Conservation (phyloP, 2,329 filamentous ascomycete species). For the Monilinia polystroma region DNA sequence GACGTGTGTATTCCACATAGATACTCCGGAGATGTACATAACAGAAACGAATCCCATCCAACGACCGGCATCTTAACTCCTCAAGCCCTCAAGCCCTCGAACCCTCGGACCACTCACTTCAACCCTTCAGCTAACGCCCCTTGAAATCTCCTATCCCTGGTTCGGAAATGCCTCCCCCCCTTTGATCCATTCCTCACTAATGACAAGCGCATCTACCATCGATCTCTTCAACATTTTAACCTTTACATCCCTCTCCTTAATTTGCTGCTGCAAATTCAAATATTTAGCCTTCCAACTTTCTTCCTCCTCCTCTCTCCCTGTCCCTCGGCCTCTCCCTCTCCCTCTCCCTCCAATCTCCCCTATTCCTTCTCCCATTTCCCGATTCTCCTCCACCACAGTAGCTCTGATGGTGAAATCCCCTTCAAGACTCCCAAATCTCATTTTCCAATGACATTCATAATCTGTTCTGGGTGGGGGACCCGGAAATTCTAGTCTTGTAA, state of each 20-base stretch:
- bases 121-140: background rate
- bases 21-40: background rate
- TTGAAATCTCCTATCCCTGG: background rate
- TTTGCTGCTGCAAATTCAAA: slow-evolving; percentile 56
- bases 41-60: background rate
- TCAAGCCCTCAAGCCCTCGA: background rate
- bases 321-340: slow-evolving; percentile 20
- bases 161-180: background rate
- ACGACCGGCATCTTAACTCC: background rate
- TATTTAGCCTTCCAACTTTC: slow-evolving; percentile 54
- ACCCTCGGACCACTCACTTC: background rate
- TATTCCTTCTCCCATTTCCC: slow-evolving; percentile 29
- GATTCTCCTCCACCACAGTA: slow-evolving; percentile 40
- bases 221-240: slow-evolving; percentile 46
- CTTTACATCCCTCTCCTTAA: slow-evolving; percentile 58
- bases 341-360: slow-evolving; percentile 3
- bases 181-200: slow-evolving; percentile 20
- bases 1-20: background rate
- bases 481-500: slow-evolving; percentile 47
- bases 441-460: slow-evolving; percentile 56
- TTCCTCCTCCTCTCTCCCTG: slow-evolving; percentile 27
- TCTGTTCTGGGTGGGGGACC: slow-evolving; percentile 42
- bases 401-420: slow-evolving; percentile 54
- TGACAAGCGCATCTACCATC: slow-evolving; percentile 44
- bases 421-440: slow-evolving; percentile 53